Base-by-base conservation (phyloP, 345 rosid genomes). In the Citrus unshiu region DNA sequence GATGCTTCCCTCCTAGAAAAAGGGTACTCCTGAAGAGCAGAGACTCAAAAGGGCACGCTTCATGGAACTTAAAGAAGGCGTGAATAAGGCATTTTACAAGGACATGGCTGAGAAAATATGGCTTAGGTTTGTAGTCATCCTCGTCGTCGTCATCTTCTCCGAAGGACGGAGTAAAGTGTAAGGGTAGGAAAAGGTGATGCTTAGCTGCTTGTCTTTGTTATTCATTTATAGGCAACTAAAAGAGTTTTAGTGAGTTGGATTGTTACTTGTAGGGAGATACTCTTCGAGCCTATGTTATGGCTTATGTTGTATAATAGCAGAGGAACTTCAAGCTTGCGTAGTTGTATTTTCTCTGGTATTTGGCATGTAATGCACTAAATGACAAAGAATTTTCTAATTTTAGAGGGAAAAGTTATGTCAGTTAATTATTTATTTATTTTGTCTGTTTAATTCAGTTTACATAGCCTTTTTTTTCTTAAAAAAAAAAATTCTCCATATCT, bases 31-130 rank as follows among this genome's bases (percentile, higher is more conserved):
- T 9, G 87, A 87, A 54, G 92, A 89, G 65, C 81, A 82, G 69
- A 75, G 40, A 9, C n/a, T 6, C 39, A 89, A 85, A 83, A 85
- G 56, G 75, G 78, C 10, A 76, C 86, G 89, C 9, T 84, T 77
- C 84, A 70, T 19, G 66, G 92, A 89, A 56, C 85, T 89, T 24
- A 85, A 83, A 76, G 87, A 87, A 0, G 90, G 77, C 18, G 72
- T 89, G 9, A 81, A 77, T 30, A 83, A 62, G 82, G 92, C 92
- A 32, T 79, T 87, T 77, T 6, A 77, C 77, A 84, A 83, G 84
- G 90, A 87, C 84, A 84, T 78, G 40, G 86, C 82, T 4, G 82
- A 79, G 69, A 81, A 66, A 39, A 80, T 68, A 29, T 21, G 72
- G 64, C 5, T 68, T 80, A 27, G 74, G 30, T 35, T 56, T 68